Base-by-base conservation (phyloP, 1,139 yeast species). In the Yarrowia galli region DNA sequence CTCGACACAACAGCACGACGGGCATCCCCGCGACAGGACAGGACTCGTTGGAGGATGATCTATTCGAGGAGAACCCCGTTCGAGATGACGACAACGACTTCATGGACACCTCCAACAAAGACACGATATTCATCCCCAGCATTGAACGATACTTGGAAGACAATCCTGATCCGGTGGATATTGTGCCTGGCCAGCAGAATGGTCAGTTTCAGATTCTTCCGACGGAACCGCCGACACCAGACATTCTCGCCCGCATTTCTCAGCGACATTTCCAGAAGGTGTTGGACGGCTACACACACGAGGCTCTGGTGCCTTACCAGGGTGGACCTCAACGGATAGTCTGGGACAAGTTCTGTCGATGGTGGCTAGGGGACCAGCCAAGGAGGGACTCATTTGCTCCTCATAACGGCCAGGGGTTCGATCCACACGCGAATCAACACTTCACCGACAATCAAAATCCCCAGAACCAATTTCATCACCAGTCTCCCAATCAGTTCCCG, bases 111-210 rank as follows among this genome's bases (percentile, higher is more conserved):
- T 42, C 68, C 13, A 56, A 42, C 36, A 60, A 67, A 15, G 53
- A 67, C 35, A 68, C 69, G 1, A 56, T 70, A 3, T 70, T 69
- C 46, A 70, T 70, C 25, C 70, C 70, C 10, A 67, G 68, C 18
- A 67, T 70, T 16, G 71, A 69, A 64, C 69, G 54, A 28, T 69
- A 69, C 40, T 48, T 67, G 20, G 66, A 60, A 15, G 64, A 58
- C 28, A 58, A 58, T 10, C 64, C 64, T n/a, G 64, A 58, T 58
- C 64, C 64, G 16, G 64, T 58, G 25, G 64, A 58, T 16, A 42
- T 58, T 4, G 23, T 58, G 3, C 64, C 51, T 4, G 51, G 64
- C 5, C 20, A 32, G 12, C 51, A 58, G 23, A 58, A 58, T 42
- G 64, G 64, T 1, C 64, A 58, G 20, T 58, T 58, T 32, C 51